Conservation (phyloP, 495 filamentous ascomycete species). For the Durotheca rogersii region DNA sequence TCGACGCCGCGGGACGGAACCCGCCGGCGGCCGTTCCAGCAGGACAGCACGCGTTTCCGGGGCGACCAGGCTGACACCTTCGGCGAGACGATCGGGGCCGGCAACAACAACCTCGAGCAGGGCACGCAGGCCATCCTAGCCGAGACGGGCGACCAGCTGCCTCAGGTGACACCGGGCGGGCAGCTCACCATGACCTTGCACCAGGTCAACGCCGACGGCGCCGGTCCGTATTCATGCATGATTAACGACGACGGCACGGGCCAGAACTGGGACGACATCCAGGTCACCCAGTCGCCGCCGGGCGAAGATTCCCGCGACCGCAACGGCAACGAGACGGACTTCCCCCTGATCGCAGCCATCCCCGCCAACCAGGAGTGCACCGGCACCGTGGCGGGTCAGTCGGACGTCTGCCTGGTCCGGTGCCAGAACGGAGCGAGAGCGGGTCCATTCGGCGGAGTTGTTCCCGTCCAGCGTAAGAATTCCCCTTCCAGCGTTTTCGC, state of each 20-base stretch:
- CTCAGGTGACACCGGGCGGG: conserved; percentile 51
- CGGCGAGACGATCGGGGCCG: conserved; percentile 44
- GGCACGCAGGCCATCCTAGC: conserved; percentile 50
- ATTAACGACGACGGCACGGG: conserved; percentile 53
- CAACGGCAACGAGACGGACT: conserved; percentile 41
- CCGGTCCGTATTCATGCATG: conserved; percentile 50
- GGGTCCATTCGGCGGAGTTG: conserved; percentile 55
- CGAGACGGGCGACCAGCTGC: conserved; percentile 47
- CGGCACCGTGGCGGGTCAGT: conserved; percentile 53
- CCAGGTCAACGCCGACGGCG: conserved; percentile 53
- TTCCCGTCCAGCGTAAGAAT: conserved; percentile 50
- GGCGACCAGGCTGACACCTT: conserved; percentile 45
- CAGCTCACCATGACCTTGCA: conserved; percentile 53
- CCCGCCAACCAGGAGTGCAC: conserved; percentile 51
- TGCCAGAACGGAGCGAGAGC: conserved; percentile 53
- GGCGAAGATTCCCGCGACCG: conserved; percentile 41
- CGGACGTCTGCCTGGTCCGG: conserved; percentile 54
- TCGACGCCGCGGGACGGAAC: conserved; percentile 55
- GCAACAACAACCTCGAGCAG: conserved; percentile 49
- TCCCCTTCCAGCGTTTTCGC: not conserved
- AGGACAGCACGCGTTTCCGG: conserved; percentile 54
- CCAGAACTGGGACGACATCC: conserved; percentile 41
- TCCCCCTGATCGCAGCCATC: conserved; percentile 47
- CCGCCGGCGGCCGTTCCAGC: conserved; percentile 53
- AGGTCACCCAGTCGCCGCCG: conserved; percentile 40